Evolutionary conservation across 768 basidiomycete genomes (phyloP).

Genomic region (Calocybe cyanea): DNA sequence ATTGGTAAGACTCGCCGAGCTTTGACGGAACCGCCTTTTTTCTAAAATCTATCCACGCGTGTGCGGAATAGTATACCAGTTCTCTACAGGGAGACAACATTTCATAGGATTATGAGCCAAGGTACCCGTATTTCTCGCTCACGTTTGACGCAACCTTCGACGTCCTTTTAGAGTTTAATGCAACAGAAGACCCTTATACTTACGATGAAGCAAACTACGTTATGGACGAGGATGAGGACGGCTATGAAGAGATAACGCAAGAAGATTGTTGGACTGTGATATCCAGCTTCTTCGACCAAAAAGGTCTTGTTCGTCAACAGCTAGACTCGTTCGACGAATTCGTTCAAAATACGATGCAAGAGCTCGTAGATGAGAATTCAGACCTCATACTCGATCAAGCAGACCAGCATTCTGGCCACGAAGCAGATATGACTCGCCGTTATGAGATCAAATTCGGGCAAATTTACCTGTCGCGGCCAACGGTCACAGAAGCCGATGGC

Average conservation of each 20-base stretch:
- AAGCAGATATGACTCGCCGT: constrained; percentile 75
- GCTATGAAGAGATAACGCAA: constrained; percentile 79
- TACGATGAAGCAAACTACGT: constrained; percentile 61
- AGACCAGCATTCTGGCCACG: constrained; percentile 91
- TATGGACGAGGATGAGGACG: constrained; percentile 50
- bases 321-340: constrained; percentile 99
- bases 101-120: constrained; percentile 42
- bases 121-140: constrained; percentile 35
- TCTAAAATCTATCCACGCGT: no score
- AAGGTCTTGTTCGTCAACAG: constrained; percentile 96
- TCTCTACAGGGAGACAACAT: no score
- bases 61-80: no score
- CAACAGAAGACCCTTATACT: constrained; percentile 47
- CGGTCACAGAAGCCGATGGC: constrained; percentile 93
- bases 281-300: constrained; percentile 93
- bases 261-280: constrained; percentile 97
- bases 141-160: constrained; percentile 28
- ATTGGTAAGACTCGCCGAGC: no score
- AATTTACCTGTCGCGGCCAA: constrained; percentile 94
- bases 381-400: constrained; percentile 95
- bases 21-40: no score
- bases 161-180: constrained; percentile 41
- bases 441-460: constrained; percentile 98
- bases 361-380: constrained; percentile 95
- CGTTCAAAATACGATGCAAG: constrained; percentile 99